Conservation (phyloP, 352 stramenopile genomes). For the Aphanomyces euteiches region DNA sequence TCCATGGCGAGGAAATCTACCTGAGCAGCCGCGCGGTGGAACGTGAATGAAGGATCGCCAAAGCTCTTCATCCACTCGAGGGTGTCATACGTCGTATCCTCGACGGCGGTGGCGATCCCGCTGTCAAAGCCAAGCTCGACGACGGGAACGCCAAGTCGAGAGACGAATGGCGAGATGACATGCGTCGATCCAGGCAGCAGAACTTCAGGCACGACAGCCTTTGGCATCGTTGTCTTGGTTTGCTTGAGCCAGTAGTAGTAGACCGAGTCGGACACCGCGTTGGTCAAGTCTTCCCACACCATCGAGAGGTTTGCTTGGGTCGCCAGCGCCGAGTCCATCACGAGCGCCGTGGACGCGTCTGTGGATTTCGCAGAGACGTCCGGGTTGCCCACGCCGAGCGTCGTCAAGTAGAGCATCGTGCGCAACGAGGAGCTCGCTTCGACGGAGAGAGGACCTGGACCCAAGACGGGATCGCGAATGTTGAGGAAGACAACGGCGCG, state of each 20-base stretch:
- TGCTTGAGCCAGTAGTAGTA: constrained; percentile 67
- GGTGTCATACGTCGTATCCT: constrained; percentile 53
- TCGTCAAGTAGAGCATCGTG: constrained; percentile 74
- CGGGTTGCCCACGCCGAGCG: constrained; percentile 60
- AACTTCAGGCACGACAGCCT: constrained; percentile 52
- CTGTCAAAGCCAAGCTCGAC: constrained; percentile 70
- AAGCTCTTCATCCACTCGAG: constrained; percentile 77
- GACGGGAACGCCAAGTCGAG: constrained; percentile 64
- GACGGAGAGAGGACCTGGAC: constrained; percentile 56
- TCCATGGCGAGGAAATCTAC: background rate
- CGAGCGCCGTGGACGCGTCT: background rate
- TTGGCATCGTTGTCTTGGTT: constrained; percentile 40
- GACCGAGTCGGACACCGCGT: constrained; percentile 54
- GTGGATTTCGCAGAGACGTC: constrained; percentile 32
- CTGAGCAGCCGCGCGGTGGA: constrained; percentile 67
- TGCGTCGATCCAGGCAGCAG: constrained; percentile 46
- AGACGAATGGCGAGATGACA: constrained; percentile 68
- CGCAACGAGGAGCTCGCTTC: constrained; percentile 66
- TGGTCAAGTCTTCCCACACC: constrained; percentile 53
- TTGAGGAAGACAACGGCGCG: constrained; percentile 73
- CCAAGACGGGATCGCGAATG: constrained; percentile 65
- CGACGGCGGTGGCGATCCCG: constrained; percentile 52
- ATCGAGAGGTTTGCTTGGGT: constrained; percentile 58
- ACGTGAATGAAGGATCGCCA: constrained; percentile 62
- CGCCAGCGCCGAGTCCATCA: constrained; percentile 13